Base-by-base conservation (phyloP, 768 basidiomycete species). In the Tulasnella sp. region DNA sequence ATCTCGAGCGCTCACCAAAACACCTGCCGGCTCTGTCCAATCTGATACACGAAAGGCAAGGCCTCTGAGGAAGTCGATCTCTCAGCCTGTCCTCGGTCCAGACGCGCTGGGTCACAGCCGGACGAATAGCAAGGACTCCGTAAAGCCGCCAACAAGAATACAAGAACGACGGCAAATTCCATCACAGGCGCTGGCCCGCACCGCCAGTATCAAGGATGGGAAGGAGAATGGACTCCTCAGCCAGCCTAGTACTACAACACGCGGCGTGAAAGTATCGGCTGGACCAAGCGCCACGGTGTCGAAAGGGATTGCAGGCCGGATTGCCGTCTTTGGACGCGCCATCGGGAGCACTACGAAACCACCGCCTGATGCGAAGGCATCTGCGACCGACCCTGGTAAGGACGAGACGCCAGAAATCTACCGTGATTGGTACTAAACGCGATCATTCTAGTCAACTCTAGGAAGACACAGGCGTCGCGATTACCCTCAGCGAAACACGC, bases 171-270 rank as follows among this genome's bases (percentile, higher is more conserved):
- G 38, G n/a, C 56, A 43, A 32, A 47, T 26, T 1, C 43, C 56
- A 3, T 48, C 47, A 7, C 10, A n/a, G 19, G 49, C 11, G 19
- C 30, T 29, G 10, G 19, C 23, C 11, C 43, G 56, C 23, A 48
- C 19, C 10, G 17, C 45, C 2, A 42, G 56, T 42, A 26, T 30
- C 17, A 58, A 48, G 48, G 26, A 50, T 15, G 56, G 56, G 19
- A 58, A 58, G 48, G 56, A 58, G 48, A 58, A 58, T 21, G 56
- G 56, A 4, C 13, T 58, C 5, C n/a, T 48, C 7, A n/a, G 19
- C 5, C 45, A 19, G 45, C 10, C n/a, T 5, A 19, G 26, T 10
- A 56, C 30, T 2, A n/a, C 17, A 38, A 15, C 54, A 23, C 34
- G 34, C 34, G 34, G 34, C 15, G 34, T 38, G 34, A 38, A 38